phyloP scores from a whole-genome alignment of 2,329 filamentous ascomycete genomes.

The Amesomyces nigricolor region DNA sequence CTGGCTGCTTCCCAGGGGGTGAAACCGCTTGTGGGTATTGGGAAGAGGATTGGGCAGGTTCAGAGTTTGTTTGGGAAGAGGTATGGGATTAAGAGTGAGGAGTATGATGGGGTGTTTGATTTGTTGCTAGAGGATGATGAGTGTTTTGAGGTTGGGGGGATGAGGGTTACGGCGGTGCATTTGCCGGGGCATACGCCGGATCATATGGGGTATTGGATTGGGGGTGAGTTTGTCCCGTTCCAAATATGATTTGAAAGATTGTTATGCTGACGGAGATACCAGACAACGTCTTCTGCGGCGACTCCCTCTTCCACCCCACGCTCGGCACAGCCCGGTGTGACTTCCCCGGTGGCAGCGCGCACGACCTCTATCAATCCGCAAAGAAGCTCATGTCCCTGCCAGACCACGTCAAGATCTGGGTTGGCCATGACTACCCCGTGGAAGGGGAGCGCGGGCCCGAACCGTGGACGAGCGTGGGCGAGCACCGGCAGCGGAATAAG shows the following conservation, averaged over 20 bases:
- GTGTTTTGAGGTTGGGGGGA: conserved; percentile 43
- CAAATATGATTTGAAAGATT: too few species aligned
- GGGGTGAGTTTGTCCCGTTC: conserved; percentile 29
- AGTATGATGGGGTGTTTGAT: conserved; percentile 47
- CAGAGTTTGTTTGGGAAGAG: conserved; percentile 44
- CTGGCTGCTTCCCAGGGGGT: conserved; percentile 31
- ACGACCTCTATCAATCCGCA: conserved; percentile 39
- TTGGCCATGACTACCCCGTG: conserved; percentile 50
- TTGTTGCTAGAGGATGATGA: conserved; percentile 50
- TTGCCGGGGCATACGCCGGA: conserved; percentile 58
- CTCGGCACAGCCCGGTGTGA: conserved; percentile 50
- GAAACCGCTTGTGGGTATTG: conserved; percentile 47
- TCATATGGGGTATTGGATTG: conserved; percentile 53
- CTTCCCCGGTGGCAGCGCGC: conserved; percentile 47
- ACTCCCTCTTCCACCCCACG: conserved; percentile 48
- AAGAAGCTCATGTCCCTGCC: conserved; percentile 39
- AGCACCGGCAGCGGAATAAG: conserved; percentile 43
- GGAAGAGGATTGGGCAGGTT: conserved; percentile 46
- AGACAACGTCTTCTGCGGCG: conserved; percentile 47
- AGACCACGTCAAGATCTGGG: conserved; percentile 44
- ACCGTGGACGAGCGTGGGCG: conserved; percentile 40
- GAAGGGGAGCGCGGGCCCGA: conserved; percentile 31
- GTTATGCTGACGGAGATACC: neutral
- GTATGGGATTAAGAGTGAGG: conserved; percentile 41
- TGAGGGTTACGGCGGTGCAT: conserved; percentile 44